Base-by-base conservation (phyloP, 2,329 filamentous ascomycete genomes). In the Hymenoscyphus fraxineus region DNA sequence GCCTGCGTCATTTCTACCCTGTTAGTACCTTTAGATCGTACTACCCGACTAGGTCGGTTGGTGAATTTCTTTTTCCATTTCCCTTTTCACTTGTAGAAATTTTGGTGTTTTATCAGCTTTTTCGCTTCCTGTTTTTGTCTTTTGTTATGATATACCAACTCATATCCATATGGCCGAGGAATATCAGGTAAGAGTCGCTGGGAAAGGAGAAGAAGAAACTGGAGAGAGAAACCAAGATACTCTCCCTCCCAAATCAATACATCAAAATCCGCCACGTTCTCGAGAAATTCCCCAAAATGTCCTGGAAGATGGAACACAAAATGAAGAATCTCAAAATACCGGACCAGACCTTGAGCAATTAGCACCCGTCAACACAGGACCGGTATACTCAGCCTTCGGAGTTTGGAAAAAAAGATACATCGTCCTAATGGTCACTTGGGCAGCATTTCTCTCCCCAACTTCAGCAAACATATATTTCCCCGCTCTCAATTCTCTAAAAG, bases 371-470 rank as follows among this genome's bases (percentile, higher is more conserved):
- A 63, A 59, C 0, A 71, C 72, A 27, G 72, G 68, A 9, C 73
- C 74, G 58, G 68, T 70, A 6, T 75, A 76, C 58, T 75, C 73
- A 7, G 67, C 70, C 31, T 76, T 76, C 59, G 64, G 69, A 16
- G 64, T 44, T n/a, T 69, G 68, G 68, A 67, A 75, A 68, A 85
- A 81, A 72, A 73, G 77, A 68, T 85, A 82, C 78, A 81, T 87
- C 65, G 77, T 82, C 40, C 70, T 75, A 59, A 82, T 87, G 80
- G 81, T 83, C 62, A 80, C 80, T 40, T 71, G 81, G 56, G 80
- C 82, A 41, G 65, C 75, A 35, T 74, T 70, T 62, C 66, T 73
- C 27, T 73, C 72, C 9, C 73, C 73, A 1, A 74, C 72, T 7
- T 73, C 72, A n/a, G 72, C 73, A 1, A 75, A 73, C 57, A 75